Base-by-base conservation (phyloP, 345 rosid genomes). In the Camelina hispida region DNA sequence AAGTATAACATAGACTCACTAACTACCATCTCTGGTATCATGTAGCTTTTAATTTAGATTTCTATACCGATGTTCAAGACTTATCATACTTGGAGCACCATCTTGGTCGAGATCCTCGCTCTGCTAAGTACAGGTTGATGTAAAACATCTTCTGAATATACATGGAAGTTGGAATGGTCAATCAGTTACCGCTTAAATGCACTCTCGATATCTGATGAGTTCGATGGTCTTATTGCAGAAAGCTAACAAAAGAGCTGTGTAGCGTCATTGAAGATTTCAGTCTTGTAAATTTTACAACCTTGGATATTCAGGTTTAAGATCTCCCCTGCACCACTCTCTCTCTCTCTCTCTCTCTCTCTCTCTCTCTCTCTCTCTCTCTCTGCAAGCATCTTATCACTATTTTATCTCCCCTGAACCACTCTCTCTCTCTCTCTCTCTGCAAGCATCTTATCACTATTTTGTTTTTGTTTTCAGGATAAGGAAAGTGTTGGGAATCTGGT, bases 11-110 rank as follows among this genome's bases (percentile, higher is more conserved):
- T 17, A 2, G 62, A 38, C 38, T 67, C 22, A 7, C 52, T 73
- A 46, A 77, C 69, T 14, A 34, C 22, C 16, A 5, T 51, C 25
- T 75, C 53, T 81, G 22, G 22, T 71, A 16, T 58, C 63, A 71
- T 84, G 85, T 86, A 92, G 99, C 85, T 75, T 92, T 95, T 80
- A 86, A 82, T 78, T 86, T 92, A 1, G 93, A 89, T 75, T 95
- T 87, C 81, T 92, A 89, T 57, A 92, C 97, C 8, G 98, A 90
- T 56, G 97, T 89, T 42, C 96, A 90, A 84, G 91, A 95, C 78
- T 83, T 95, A 42, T 87, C 99, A 42, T 92, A 90, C 80, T 76
- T 90, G 57, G 96, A 88, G 73, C 20, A 82, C 22, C 81, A 78
- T 43, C 87, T 92, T 67, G 86, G 78, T 69, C 89, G 84, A 80